phyloP scores from a whole-genome alignment of 2,329 filamentous ascomycete species.

The Fonsecaea pugnacius region DNA sequence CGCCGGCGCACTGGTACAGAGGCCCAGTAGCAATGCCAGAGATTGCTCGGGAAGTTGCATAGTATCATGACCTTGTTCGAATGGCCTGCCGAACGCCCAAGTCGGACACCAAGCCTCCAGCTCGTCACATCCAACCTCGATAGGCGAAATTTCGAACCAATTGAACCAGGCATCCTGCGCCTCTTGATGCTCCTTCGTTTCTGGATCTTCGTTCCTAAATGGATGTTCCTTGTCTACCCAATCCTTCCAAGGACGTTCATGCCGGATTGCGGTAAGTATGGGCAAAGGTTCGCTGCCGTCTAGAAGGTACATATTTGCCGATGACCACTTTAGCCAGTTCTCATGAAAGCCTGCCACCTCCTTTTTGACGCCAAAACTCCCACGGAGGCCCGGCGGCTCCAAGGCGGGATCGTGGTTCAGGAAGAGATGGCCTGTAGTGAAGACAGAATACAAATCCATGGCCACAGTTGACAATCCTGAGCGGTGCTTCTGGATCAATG shows the following conservation, averaged over 20 bases:
- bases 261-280: slow-evolving; percentile 27
- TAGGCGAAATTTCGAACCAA: slow-evolving; percentile 44
- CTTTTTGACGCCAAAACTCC: slow-evolving; percentile 9
- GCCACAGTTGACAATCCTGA: slow-evolving; percentile 26
- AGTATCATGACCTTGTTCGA: slow-evolving; percentile 37
- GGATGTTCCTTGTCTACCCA: slow-evolving; percentile 28
- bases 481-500: slow-evolving; percentile 26
- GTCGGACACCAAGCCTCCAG: slow-evolving; percentile 44
- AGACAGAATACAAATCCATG: slow-evolving; percentile 31
- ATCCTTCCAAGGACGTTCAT: slow-evolving; percentile 30
- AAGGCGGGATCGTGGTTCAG: slow-evolving; percentile 19
- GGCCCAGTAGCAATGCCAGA: slow-evolving; percentile 24
- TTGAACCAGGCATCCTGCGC: slow-evolving; percentile 44
- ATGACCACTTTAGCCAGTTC: slow-evolving; percentile 28
- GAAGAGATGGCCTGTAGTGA: slow-evolving; percentile 29
- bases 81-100: slow-evolving; percentile 44
- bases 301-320: slow-evolving; percentile 14
- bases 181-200: slow-evolving; percentile 25
- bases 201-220: slow-evolving; percentile 25
- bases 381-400: slow-evolving; percentile 9
- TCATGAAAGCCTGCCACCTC: slow-evolving; percentile 22
- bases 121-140: slow-evolving; percentile 45
- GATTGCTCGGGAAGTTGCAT: slow-evolving; percentile 34
- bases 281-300: slow-evolving; percentile 26
- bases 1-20: slow-evolving; percentile 30